Evolutionary conservation across 2,329 filamentous ascomycete species (phyloP).

Genomic region (Cryphonectria japonica): DNA sequence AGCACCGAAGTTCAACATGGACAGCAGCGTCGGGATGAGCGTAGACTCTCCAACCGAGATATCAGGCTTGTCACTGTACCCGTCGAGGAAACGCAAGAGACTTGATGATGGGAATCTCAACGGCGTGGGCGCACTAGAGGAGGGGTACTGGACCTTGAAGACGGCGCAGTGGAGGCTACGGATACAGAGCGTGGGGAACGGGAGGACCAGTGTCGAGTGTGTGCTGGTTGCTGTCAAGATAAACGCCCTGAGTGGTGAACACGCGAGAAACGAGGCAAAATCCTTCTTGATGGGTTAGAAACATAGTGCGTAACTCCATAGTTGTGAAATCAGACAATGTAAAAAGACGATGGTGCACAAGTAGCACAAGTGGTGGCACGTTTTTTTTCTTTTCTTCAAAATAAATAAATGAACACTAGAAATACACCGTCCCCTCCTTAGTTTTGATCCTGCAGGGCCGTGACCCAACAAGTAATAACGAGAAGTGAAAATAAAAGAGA

Average conservation of each 20-base stretch:
- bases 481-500: neutral
- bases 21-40: constrained; percentile 29
- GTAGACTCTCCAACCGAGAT: constrained; percentile 38
- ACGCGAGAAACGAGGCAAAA: constrained; percentile 66
- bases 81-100: constrained; percentile 53
- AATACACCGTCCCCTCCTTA: neutral
- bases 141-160: constrained; percentile 64
- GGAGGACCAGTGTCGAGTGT: constrained; percentile 66
- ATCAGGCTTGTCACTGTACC: constrained; percentile 34
- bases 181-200: constrained; percentile 58
- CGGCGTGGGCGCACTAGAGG: constrained; percentile 31
- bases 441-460: constrained; percentile 10
- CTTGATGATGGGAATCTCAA: constrained; percentile 42
- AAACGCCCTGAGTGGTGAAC: constrained; percentile 70
- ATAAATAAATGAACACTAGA: neutral
- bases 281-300: constrained; percentile 57
- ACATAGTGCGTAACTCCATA: neutral
- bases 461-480: neutral
- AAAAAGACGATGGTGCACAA: neutral
- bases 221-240: constrained; percentile 76
- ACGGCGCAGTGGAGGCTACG: constrained; percentile 74
- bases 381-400: neutral
- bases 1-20: constrained; percentile 39
- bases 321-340: neutral
- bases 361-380: neutral